Base-by-base conservation (phyloP, 2,329 filamentous ascomycete genomes). In the Nemania abortiva region DNA sequence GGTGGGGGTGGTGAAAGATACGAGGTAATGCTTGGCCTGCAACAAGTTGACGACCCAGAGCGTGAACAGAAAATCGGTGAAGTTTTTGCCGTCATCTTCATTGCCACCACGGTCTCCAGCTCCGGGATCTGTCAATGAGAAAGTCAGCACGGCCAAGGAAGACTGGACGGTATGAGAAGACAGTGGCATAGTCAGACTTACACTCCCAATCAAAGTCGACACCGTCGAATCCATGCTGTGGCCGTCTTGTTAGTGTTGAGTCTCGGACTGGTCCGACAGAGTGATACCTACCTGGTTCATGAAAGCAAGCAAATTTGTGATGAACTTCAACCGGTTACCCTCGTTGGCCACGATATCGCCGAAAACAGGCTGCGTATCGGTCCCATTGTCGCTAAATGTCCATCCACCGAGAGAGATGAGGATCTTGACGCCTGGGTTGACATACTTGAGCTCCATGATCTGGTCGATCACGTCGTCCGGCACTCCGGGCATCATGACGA, bases 81-180 rank as follows among this genome's bases (percentile, higher is more conserved):
- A 75, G 57, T 77, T 77, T 5, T 27, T 53, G 3, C 49, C 52
- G 10, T 53, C 50, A 31, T 53, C 13, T 64, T 77, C 76, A 9
- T 65, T 27, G 37, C 75, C 75, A 10, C 74, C 73, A 2, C 73
- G 70, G 49, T 77, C 74, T n/a, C 31, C 37, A 13, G 74, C 75
- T 4, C 66, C 72, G 2, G 75, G 75, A 53, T 77, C 77, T 29
- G 77, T 15, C 74, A 31, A n/a, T 29, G 18, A 18, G n/a, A 6
- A 20, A 31, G 47, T 49, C 15, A 49, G 45, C 45, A 22, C 45
- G 45, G 45, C 45, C 5, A 22, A 24, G 18, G 18, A 49, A 42
- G 39, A 42, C 39, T 42, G 9, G 39, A 18, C 15, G 39, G 39
- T 34, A 49, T 49, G 45, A 20, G 18, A 20, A 49, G 31, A 34